Percentiles rank a stretch among this genome's conserved stretches.
phyloP scores from a whole-genome alignment of 495 filamentous ascomycete genomes.

The Pyrenula massariospora region DNA sequence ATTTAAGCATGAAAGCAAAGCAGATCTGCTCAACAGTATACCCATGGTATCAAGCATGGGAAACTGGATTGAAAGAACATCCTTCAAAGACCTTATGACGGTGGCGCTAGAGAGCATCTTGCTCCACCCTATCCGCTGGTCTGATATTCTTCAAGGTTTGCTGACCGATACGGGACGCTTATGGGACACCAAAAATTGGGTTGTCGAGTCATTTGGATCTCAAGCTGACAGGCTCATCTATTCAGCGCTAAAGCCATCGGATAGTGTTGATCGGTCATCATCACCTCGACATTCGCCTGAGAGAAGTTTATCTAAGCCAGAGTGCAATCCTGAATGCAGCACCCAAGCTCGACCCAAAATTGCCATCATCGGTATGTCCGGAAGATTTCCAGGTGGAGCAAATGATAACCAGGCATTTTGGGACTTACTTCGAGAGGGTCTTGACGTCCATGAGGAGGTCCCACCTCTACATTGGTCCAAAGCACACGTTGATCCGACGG shows the following conservation, averaged over 20 bases:
- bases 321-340: neutral
- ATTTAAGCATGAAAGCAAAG: too few relatives aligned
- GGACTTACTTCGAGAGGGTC: conserved; percentile 26
- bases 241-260: neutral
- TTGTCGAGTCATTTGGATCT: neutral
- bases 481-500: conserved; percentile 14
- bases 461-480: conserved; percentile 11
- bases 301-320: conserved; percentile 2
- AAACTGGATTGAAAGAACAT: too few relatives aligned
- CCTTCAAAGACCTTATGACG: too few relatives aligned
- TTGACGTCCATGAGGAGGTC: conserved; percentile 18
- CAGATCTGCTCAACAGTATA: too few relatives aligned
- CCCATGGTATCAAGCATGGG: too few relatives aligned
- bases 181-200: conserved; percentile 1
- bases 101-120: too few relatives aligned
- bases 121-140: conserved; percentile 42
- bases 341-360: conserved; percentile 17
- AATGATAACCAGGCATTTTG: conserved; percentile 30
- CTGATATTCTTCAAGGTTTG: conserved; percentile 44
- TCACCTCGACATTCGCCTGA: too few relatives aligned
- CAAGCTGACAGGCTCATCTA: conserved; percentile 21
- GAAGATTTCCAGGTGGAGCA: conserved; percentile 12
- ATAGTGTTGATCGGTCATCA: too few relatives aligned
- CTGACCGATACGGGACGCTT: conserved; percentile 14
- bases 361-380: conserved; percentile 17